phyloP scores from a whole-genome alignment of 306 rosid species.

The Coriaria nepalensis region DNA sequence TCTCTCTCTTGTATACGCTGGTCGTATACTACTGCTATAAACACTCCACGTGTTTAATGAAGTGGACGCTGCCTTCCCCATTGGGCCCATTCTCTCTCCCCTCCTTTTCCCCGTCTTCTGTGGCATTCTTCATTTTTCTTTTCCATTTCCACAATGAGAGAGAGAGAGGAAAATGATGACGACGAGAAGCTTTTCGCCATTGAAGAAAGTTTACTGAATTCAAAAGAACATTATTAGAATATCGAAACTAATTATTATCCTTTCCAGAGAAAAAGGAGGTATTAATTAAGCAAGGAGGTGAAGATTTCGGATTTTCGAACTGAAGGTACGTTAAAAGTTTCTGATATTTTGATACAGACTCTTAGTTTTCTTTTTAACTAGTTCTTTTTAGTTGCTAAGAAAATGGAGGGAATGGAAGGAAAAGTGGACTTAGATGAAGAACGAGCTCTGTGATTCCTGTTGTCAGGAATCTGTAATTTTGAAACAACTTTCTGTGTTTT shows the following conservation, averaged over 20 bases:
- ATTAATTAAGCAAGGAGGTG: constrained; percentile 7
- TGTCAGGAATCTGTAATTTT: too few relatives aligned
- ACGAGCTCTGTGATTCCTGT: too few relatives aligned
- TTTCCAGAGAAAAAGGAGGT: too few relatives aligned
- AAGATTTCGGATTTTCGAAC: constrained; percentile 7
- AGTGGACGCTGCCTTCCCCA: constrained; percentile 39
- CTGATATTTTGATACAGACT: too few relatives aligned
- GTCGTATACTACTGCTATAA: too few relatives aligned
- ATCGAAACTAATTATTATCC: background rate
- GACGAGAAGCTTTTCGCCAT: background rate
- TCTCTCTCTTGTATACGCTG: too few relatives aligned
- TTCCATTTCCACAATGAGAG: constrained; percentile 31
- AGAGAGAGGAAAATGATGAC: constrained; percentile 5
- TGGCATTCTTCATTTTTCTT: constrained; percentile 17
- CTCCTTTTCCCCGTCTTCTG: constrained; percentile 7
- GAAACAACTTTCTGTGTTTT: too few relatives aligned
- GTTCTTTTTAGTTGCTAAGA: constrained; percentile 16
- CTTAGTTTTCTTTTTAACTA: background rate
- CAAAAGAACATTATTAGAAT: background rate
- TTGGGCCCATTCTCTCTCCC: constrained; percentile 13
- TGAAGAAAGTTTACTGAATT: too few relatives aligned
- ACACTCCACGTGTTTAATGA: constrained; percentile 53
- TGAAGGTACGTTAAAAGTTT: constrained; percentile 27
- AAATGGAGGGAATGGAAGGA: constrained; percentile 5
- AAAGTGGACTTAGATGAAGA: too few relatives aligned